Conservation (phyloP, 768 basidiomycete species). For the Omphalotus guepiniiformis region DNA sequence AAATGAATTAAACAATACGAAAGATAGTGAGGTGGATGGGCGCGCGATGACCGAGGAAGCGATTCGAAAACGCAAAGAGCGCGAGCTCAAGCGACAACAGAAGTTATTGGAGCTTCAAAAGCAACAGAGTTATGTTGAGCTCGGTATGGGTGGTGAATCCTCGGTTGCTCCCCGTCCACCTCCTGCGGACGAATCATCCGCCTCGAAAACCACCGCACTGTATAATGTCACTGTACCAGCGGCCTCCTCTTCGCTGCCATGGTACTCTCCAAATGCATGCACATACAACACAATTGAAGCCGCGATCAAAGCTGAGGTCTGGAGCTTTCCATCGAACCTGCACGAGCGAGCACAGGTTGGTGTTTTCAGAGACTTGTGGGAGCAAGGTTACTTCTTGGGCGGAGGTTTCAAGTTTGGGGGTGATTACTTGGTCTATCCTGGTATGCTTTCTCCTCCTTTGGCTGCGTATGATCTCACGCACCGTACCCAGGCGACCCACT, state of each 20-base stretch:
- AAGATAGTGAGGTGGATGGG: conserved; percentile 33
- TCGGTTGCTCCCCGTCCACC: background rate
- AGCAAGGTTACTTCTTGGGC: conserved; percentile 83
- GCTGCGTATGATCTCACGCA: background rate
- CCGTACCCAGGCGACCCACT: conserved; percentile 74
- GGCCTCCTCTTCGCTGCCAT: conserved; percentile 55
- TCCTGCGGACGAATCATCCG: background rate
- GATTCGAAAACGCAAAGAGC: conserved; percentile 64
- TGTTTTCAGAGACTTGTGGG: conserved; percentile 79
- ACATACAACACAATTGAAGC: conserved; percentile 52
- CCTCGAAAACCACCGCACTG: conserved; percentile 11
- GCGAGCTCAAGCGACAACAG: conserved; percentile 42
- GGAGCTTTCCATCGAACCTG: conserved; percentile 67
- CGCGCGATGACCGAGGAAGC: conserved; percentile 59
- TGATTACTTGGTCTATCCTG: conserved; percentile 95
- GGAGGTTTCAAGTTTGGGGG: conserved; percentile 93
- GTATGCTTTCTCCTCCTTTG: conserved; percentile 36
- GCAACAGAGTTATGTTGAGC: background rate
- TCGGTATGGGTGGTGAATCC: background rate
- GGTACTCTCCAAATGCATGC: conserved; percentile 53
- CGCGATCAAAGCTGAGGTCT: conserved; percentile 66
- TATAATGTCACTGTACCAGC: conserved; percentile 68
- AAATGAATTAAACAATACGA: conserved; percentile 45
- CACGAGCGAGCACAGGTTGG: conserved; percentile 71
- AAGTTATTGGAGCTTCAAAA: conserved; percentile 18